Conservation (phyloP, 2,329 filamentous ascomycete species). For the Orbilia ellipsospora region DNA sequence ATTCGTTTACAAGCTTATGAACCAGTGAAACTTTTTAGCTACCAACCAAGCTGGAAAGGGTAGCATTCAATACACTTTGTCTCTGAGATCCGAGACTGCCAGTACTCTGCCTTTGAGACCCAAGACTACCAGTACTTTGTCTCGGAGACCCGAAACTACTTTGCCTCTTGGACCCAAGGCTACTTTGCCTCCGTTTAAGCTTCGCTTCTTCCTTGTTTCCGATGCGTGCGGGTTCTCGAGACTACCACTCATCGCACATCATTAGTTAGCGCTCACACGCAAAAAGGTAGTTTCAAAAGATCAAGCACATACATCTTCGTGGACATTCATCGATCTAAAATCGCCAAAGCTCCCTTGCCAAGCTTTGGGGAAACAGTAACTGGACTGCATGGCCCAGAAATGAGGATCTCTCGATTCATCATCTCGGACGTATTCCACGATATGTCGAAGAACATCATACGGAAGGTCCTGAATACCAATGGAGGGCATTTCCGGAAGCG, state of each 20-base stretch:
- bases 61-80: too few relatives aligned
- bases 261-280: neutral
- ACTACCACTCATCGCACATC: neutral
- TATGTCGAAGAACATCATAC: constrained; percentile 31
- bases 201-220: too few relatives aligned
- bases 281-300: neutral
- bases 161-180: too few relatives aligned
- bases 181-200: too few relatives aligned
- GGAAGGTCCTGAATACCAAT: constrained; percentile 40
- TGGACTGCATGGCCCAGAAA: constrained; percentile 52
- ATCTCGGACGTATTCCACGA: constrained; percentile 41
- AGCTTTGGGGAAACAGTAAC: constrained; percentile 48
- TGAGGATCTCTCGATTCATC: constrained; percentile 40
- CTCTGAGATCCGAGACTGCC: too few relatives aligned
- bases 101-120: too few relatives aligned
- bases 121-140: too few relatives aligned
- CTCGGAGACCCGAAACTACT: too few relatives aligned
- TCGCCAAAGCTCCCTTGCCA: constrained; percentile 53
- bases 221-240: neutral
- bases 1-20: too few relatives aligned
- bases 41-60: too few relatives aligned
- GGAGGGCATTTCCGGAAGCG: constrained; percentile 10
- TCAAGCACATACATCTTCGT: constrained; percentile 31
- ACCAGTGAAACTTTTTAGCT: too few relatives aligned
- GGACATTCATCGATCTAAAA: constrained; percentile 50